Base-by-base conservation (phyloP, 352 stramenopile species). In the Phytophthora brassicae region DNA sequence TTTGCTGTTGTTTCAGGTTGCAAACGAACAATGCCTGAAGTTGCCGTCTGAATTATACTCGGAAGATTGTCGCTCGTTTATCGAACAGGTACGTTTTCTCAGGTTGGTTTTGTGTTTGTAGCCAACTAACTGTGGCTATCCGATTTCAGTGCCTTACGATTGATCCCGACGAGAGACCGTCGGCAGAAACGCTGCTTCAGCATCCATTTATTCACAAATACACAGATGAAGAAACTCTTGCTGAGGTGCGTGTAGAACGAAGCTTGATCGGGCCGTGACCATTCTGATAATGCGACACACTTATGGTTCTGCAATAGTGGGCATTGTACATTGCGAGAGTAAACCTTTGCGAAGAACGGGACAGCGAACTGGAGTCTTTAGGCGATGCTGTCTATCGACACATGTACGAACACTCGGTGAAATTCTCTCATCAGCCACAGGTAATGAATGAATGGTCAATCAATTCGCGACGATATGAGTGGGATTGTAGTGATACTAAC, bases 361-460 rank as follows among this genome's bases (percentile, higher is more conserved):
- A 48, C 13, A 63, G 41, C 39, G 84, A 93, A n/a, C 53, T 93
- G 26, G 73, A 89, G 49, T 74, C 80, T 31, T 64, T 93, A 6
- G 70, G 77, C 22, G 84, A 93, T n/a, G 82, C 82, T 35, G 84
- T 90, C 13, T 89, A 92, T 72, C 76, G 79, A 14, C 83, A 92
- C 47, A 79, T 92, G 49, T 90, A 92, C 57, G 77, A 92, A 51
- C 77, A 79, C 24, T 88, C 73, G 22, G 79, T 88, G 8, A 89
- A 90, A 46, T 84, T 91, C 23, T 88, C 84, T 19, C 86, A 74
- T 29, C 72, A 88, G 44, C 84, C 86, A 8, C 86, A 94, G 80
- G 83, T 90, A 73, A n/a, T n/a, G n/a, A 35, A 22, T 49, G 22
- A 35, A 36, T 38, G n/a, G n/a, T 8, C 3, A 31, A 9, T 31